phyloP scores from a whole-genome alignment of 805 yeast genomes.

The Pichia pseudocactophila region DNA sequence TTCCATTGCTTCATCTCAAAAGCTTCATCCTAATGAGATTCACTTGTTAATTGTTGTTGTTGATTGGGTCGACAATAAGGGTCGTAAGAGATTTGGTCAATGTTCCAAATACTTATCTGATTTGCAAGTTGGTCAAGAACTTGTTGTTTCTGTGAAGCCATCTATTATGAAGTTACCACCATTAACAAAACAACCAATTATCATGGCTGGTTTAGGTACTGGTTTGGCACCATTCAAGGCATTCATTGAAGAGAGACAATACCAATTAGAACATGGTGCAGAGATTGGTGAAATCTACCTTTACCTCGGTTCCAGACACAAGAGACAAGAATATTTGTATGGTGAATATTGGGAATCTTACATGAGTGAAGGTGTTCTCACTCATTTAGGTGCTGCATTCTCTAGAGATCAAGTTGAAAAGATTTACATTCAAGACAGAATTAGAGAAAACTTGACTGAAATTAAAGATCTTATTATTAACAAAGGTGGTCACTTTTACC shows the following conservation, averaged over 20 bases:
- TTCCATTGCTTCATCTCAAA: conserved; percentile 95
- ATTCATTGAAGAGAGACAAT: conserved; percentile 86
- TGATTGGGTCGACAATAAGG: conserved; percentile 85
- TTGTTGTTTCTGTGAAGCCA: conserved; percentile 91
- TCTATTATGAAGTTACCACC: conserved; percentile 96
- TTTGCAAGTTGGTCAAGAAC: conserved; percentile 67
- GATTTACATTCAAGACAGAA: conserved; percentile 90
- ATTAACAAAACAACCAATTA: conserved; percentile 76
- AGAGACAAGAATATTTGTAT: conserved; percentile 87
- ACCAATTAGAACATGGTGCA: conserved; percentile 84
- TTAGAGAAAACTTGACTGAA: conserved; percentile 63
- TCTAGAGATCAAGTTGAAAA: conserved; percentile 95
- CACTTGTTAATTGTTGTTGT: conserved; percentile 91
- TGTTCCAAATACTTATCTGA: conserved; percentile 87
- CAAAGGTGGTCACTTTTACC: conserved; percentile 81
- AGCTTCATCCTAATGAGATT: conserved; percentile 81
- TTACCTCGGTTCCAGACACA: conserved; percentile 90
- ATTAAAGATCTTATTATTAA: conserved; percentile 71
- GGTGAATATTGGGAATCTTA: conserved; percentile 98
- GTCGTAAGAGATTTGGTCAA: conserved; percentile 85
- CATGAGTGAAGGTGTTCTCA: conserved; percentile 81
- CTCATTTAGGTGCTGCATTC: conserved; percentile 96
- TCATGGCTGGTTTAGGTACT: conserved; percentile 96
- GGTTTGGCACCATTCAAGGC: conserved; percentile 99
- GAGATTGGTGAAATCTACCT: conserved; percentile 84